These are phyloP conservation scores for Pleurotus sapidus DNA, from an alignment of 768 basidiomycete genomes.

Conservation along the genomic window DNA sequence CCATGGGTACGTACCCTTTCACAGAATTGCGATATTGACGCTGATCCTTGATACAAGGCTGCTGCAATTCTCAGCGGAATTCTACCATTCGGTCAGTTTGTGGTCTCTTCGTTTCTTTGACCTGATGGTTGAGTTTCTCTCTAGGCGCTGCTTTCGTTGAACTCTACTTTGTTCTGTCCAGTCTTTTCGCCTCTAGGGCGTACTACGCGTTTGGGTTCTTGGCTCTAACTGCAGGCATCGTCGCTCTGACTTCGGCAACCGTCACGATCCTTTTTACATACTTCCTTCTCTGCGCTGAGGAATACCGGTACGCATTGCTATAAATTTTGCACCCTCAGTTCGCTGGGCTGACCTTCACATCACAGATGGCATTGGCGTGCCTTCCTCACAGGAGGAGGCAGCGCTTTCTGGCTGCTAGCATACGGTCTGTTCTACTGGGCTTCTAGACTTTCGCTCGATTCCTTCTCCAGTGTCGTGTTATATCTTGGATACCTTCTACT, in stretches of 20 bases:
- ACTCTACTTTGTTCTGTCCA: constrained; percentile 88
- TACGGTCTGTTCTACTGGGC: constrained; percentile 92
- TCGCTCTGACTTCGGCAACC: constrained; percentile 85
- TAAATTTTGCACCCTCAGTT: constrained; percentile 5
- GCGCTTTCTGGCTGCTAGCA: constrained; percentile 85
- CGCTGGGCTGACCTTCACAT: background rate
- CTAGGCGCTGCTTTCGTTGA: constrained; percentile 95
- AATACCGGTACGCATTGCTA: constrained; percentile 65
- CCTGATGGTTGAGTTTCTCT: constrained; percentile 1
- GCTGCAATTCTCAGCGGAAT: constrained; percentile 85
- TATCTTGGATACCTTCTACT: constrained; percentile 91
- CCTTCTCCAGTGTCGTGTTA: constrained; percentile 74
- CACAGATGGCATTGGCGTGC: constrained; percentile 94
- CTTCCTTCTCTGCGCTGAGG: constrained; percentile 91
- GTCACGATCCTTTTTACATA: constrained; percentile 88
- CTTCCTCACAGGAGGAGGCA: constrained; percentile 90
- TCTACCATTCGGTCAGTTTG: constrained; percentile 77
- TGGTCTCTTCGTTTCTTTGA: background rate
- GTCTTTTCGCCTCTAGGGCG: constrained; percentile 86
- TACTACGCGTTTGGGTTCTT: constrained; percentile 98
- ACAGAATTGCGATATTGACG: no score
- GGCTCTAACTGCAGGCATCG: constrained; percentile 80
- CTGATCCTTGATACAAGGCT: constrained; percentile 34
- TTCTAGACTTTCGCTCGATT: constrained; percentile 81
- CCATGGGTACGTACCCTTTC: constrained; percentile 57